Evolutionary conservation across 2,329 filamentous ascomycete species (phyloP).

Genomic region (Verticillium alfalfae): DNA sequence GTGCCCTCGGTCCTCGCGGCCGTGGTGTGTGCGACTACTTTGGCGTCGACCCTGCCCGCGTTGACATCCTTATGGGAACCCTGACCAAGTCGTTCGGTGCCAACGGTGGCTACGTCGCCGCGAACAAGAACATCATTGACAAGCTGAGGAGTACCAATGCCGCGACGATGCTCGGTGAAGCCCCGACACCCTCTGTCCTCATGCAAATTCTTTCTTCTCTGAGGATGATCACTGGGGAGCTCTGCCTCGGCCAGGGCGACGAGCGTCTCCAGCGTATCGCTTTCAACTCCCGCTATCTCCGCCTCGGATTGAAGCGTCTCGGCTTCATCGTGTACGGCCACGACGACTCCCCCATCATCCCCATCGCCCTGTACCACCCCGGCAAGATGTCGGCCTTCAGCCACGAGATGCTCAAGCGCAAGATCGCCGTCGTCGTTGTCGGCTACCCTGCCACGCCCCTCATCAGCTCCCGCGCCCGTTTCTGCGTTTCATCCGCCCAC

Average conservation of each 20-base stretch:
- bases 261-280: slow-evolving; percentile 92
- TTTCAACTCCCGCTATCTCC: slow-evolving; percentile 98
- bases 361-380: slow-evolving; percentile 92
- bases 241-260: slow-evolving; percentile 85
- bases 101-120: slow-evolving; percentile 93
- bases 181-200: slow-evolving; percentile 80
- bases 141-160: slow-evolving; percentile 84
- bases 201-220: slow-evolving; percentile 86
- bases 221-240: slow-evolving; percentile 81
- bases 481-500: slow-evolving; percentile 93
- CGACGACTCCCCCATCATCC: slow-evolving; percentile 96
- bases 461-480: slow-evolving; percentile 88
- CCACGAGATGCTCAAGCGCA: slow-evolving; percentile 96
- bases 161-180: slow-evolving; percentile 80
- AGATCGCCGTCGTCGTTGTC: slow-evolving; percentile 95
- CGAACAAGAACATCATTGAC: slow-evolving; percentile 84
- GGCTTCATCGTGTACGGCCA: slow-evolving; percentile 96
- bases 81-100: slow-evolving; percentile 97
- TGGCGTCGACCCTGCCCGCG: slow-evolving; percentile 76
- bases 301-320: slow-evolving; percentile 90
- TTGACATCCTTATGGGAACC: slow-evolving; percentile 97
- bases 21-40: slow-evolving; percentile 98
- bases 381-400: slow-evolving; percentile 98
- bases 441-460: slow-evolving; percentile 95
- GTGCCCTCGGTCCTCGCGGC: slow-evolving; percentile 81